These are phyloP conservation scores for Globisporangium uncinulatum DNA, from an alignment of 352 stramenopile species.

Conservation along the genomic window DNA sequence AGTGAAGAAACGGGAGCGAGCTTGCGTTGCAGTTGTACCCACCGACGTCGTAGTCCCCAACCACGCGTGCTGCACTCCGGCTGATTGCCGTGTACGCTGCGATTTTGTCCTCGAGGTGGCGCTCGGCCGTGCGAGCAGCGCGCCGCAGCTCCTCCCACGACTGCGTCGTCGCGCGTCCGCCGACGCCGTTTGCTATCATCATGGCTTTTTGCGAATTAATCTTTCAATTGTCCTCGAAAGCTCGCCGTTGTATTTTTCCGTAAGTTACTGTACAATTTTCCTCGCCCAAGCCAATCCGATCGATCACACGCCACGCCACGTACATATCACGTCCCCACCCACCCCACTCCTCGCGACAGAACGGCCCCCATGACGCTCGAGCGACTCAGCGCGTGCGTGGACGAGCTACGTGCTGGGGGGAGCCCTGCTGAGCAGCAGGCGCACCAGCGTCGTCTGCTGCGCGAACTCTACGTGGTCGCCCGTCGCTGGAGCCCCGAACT, in stretches of 20 bases:
- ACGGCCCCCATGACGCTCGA: slow-evolving; percentile 31
- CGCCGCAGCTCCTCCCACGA: slow-evolving; percentile 79
- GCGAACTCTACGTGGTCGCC: slow-evolving; percentile 53
- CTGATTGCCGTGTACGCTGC: slow-evolving; percentile 58
- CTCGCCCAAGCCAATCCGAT: no score
- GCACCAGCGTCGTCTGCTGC: slow-evolving; percentile 33
- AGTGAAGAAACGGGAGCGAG: no score
- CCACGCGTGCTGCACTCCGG: slow-evolving; percentile 32
- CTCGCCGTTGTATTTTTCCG: no score
- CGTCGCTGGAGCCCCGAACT: slow-evolving; percentile 47
- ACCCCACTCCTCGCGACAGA: neutral
- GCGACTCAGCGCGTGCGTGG: slow-evolving; percentile 39
- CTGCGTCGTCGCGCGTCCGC: neutral
- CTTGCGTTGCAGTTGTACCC: neutral
- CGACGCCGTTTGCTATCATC: slow-evolving; percentile 38
- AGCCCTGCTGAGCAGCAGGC: slow-evolving; percentile 24
- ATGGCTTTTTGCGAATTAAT: neutral
- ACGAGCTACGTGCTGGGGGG: slow-evolving; percentile 33
- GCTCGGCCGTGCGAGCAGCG: slow-evolving; percentile 63
- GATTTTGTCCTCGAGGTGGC: slow-evolving; percentile 79
- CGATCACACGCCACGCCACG: no score
- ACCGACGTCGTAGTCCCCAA: slow-evolving; percentile 63
- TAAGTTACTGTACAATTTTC: no score
- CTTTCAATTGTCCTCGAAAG: neutral
- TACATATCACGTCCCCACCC: neutral